A percentile compares a stretch with the other conserved stretches of the same genome.
Conservation (phyloP, 78 protist genomes). For the Dictyostelium intermedium region DNA sequence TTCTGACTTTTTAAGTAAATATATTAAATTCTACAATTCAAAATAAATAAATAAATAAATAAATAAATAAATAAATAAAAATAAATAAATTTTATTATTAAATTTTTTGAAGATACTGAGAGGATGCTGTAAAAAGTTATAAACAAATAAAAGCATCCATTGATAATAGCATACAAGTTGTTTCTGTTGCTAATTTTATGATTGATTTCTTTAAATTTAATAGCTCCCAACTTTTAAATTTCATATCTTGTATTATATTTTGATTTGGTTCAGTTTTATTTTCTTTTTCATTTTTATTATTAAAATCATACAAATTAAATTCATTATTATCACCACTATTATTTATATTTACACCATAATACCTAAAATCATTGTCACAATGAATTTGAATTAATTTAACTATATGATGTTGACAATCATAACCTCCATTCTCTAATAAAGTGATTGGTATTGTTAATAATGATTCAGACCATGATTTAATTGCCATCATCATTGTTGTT, state of each 20-base stretch:
- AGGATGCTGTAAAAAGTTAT: not conserved
- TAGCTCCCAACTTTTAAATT: slow-evolving; percentile 24
- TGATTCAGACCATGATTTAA: slow-evolving; percentile 13
- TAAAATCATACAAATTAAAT: slow-evolving; percentile 12
- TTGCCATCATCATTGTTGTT: not conserved
- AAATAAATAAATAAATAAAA: too few relatives aligned
- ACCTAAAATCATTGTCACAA: not conserved
- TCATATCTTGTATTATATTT: slow-evolving; percentile 12
- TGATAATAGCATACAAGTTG: slow-evolving; percentile 5
- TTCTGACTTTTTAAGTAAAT: not conserved
- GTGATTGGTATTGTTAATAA: slow-evolving; percentile 39
- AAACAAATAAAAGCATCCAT: slow-evolving; percentile 22
- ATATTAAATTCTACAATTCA: too few relatives aligned
- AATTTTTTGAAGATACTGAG: too few relatives aligned
- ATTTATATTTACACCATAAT: not conserved
- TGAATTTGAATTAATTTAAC: slow-evolving; percentile 6
- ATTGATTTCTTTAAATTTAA: slow-evolving; percentile 64
- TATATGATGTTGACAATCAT: not conserved
- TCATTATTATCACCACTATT: too few relatives aligned
- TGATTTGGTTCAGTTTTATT: not conserved
- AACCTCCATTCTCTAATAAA: slow-evolving; percentile 50
- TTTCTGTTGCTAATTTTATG: slow-evolving; percentile 33
- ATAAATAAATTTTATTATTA: not conserved
- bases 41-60: too few relatives aligned
- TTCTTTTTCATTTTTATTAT: not conserved